Base-by-base conservation (phyloP, 2,329 filamentous ascomycete genomes). In the Beauveria rudraprayagi region DNA sequence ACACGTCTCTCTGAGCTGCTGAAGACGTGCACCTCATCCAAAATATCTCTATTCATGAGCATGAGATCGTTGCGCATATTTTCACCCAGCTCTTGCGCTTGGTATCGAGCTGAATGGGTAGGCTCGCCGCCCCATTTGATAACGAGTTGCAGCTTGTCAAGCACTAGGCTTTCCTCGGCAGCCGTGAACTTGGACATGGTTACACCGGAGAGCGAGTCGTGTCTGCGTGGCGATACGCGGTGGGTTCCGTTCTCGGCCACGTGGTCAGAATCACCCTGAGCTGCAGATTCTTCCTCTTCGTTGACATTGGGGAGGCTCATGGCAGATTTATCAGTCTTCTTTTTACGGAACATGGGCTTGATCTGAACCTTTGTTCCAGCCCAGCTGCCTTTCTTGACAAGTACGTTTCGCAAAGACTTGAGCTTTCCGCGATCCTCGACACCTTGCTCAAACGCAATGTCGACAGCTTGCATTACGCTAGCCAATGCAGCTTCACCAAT, bases 51-150 rank as follows among this genome's bases (percentile, higher is more conserved):
- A 69, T 99, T 99, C 81, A 99, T 87, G 54, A 99, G 78, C 68
- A 94, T 85, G 63, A 97, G 80, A 72, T 99, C 94, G 71, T 96
- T 96, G 28, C 94, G 86, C 89, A 97, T 96, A 70, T 92, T 97
- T 67, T 95, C 86, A 19, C 93, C 94, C 10, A 99, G 84, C 70
- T 99, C 95, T 68, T 96, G 92, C 1, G 94, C 87, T 74, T 99
- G 94, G 71, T 99, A 97, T 56, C 94, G 85, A 37, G 94, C 95
- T 30, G 94, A 96, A 74, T 99, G 95, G 0, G 94, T 99, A 14
- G 95, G 94, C 72, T 99, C 94, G 46, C 94, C 94, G 66, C 94
- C 94, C 95, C 94, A 99, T 71, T 99, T 99, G 74, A 99, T 94
- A 67, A 99, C 95, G 44, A 99, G 83, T 72, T 99, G 94, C 40